Evolutionary conservation across 371 early-diverging fungal genomes (phyloP), one percentile per base, ranked within the genome.

Genomic region (Mortierella sp.): DNA sequence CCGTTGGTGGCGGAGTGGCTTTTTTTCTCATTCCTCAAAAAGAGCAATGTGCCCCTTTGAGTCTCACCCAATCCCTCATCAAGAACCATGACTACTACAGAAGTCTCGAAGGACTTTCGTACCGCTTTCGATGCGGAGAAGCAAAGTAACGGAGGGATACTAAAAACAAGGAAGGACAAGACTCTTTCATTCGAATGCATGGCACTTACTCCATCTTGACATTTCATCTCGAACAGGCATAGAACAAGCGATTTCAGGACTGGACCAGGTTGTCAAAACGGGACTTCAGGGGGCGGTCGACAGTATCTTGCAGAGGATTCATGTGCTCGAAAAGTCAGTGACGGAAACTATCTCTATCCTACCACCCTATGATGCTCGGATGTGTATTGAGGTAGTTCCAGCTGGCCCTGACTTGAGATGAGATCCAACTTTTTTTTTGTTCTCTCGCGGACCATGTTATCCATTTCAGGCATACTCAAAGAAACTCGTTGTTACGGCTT

Each of bases 281-380:
- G 68, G 81, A 1, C 64, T 88, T 0, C 60, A 82, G 9, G 21
- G 44, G 4, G 81, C 77, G 52, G 85, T 89, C 30, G 81, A 84
- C 19, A 60, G 43, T 6, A 66, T 84, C 5, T 71, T 89, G 21
- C 83, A 84, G 55, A 58, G 72, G 50, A 89, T 87, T 19, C 86
- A 85, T 48, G 67, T 70, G 5, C 83, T 92, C 14, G 89, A 90
- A 60, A 89, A 90, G 68, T 66, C 76, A 1, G 70, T 90, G 30
- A 89, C 89, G 4, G 83, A 87, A 58, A 89, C 90, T 16, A 84
- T 86, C 19, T 68, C 83, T 1, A 90, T 82, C 73, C 84, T 92
- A 51, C 89, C 91, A 1, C 80, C 85, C 37, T 91, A 90, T 63
- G 91, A 92, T 63, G 88, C 88, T 57, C 85, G 90, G 11, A 87